Evolutionary conservation across 768 basidiomycete genomes (phyloP), one percentile per base, ranked within the genome.

Genomic region (Leucocoprinus sp.): DNA sequence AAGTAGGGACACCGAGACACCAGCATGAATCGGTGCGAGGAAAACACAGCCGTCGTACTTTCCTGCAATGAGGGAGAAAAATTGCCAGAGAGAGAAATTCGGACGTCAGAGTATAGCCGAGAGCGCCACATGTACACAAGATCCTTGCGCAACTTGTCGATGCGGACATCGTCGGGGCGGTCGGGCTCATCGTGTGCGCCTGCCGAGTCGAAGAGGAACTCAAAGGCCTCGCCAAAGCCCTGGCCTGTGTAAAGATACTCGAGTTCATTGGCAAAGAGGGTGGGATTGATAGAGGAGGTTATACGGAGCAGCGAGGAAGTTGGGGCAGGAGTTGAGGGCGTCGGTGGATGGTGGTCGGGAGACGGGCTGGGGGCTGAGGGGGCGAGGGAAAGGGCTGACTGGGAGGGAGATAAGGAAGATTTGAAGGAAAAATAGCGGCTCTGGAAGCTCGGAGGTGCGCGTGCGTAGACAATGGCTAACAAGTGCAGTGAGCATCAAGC

Each of bases 81-180:
- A 47, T 73, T 78, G 38, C 82, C 82, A 0, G 79, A 76, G 50
- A 93, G 75, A 0, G 83, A 74, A 44, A 98, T 82, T 42, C 84
- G 79, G 18, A 95, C 78, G 62, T 98, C 95, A 2, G 91, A 89
- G 60, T 93, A 98, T 14, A 98, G 78, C 39, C 92, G 80, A 9
- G 86, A 88, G 24, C 95, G 70, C 95, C 93, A 97, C 91, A 93
- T 95, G 69, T 84, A 96, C 18, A 93, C 87, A 22, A 96, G 72
- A 57, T 97, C 95, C 63, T 91, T 90, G 50, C 90, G 79, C 8
- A 96, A 76, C 64, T 92, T 89, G 61, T 91, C 89, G 31, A 88
- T 66, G 11, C 89, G 68, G 36, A 75, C 66, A 34, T 76, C 71
- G 46, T 69, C 67, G 0, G 65, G 60, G 42, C 55, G 48, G 28